Percentiles rank a stretch among this genome's conserved stretches.
phyloP scores from a whole-genome alignment of 306 rosid genomes.

The Pyrus betulifolia region DNA sequence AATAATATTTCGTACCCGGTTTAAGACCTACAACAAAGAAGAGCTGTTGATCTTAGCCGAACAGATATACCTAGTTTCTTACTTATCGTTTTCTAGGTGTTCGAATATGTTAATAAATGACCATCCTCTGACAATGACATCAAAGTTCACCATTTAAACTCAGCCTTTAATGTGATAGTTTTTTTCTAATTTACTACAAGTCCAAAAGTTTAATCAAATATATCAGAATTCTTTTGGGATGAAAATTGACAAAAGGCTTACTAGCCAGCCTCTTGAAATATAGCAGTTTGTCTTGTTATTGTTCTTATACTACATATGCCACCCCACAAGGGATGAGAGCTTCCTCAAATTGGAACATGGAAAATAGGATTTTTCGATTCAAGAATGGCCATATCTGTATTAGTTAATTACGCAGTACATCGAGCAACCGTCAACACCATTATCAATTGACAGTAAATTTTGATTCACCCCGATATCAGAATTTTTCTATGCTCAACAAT shows the following conservation, averaged over 20 bases:
- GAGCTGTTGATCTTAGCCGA: not conserved
- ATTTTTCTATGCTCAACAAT: not conserved
- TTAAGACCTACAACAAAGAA: slow-evolving; percentile 59
- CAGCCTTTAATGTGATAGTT: not conserved
- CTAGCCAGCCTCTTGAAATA: too few species aligned
- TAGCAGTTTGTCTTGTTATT: too few species aligned
- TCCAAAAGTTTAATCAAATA: too few species aligned
- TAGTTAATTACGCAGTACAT: too few species aligned
- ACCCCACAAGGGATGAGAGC: too few species aligned
- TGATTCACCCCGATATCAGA: not conserved
- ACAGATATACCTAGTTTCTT: not conserved
- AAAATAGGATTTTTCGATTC: too few species aligned
- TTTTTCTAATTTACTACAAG: too few species aligned
- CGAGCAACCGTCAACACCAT: not conserved
- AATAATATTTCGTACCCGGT: slow-evolving; percentile 63
- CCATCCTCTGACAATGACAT: not conserved
- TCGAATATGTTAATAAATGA: not conserved
- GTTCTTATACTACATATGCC: too few species aligned
- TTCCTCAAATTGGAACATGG: too few species aligned
- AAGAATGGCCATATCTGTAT: too few species aligned
- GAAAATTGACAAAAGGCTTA: too few species aligned
- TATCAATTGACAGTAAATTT: not conserved
- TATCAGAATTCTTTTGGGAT: too few species aligned
- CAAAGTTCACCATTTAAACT: not conserved
- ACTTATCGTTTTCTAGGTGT: not conserved